These are phyloP conservation scores for Xylaria sp. DNA, from an alignment of 495 filamentous ascomycete species.

Conservation along the genomic window DNA sequence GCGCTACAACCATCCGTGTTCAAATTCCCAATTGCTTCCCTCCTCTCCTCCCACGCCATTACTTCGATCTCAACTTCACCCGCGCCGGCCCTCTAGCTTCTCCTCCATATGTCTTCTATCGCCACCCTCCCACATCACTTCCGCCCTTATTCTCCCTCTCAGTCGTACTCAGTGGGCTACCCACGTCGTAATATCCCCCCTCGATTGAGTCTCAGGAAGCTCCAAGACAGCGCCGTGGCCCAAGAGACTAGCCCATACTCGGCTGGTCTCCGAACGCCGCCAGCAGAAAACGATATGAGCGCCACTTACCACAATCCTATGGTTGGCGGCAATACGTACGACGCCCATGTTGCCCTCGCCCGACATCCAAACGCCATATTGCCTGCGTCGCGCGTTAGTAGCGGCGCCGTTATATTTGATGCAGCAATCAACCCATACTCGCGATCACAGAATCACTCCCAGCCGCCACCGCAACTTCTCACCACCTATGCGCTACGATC, in stretches of 20 bases:
- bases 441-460: conserved; percentile 32
- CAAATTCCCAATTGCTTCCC: conserved; percentile 14
- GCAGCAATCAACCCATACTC: conserved; percentile 34
- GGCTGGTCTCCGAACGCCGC: conserved; percentile 58
- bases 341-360: conserved; percentile 45
- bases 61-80: conserved; percentile 5
- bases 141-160: conserved; percentile 37
- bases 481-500: conserved; percentile 23
- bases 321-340: conserved; percentile 48
- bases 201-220: conserved; percentile 25
- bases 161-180: conserved; percentile 27
- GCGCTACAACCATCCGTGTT: conserved; percentile 2
- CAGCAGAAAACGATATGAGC: conserved; percentile 55
- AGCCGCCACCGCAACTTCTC: conserved; percentile 27
- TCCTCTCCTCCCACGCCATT: neutral
- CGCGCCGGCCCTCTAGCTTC: neutral
- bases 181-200: conserved; percentile 24
- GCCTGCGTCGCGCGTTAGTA: conserved; percentile 5
- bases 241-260: conserved; percentile 29
- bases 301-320: conserved; percentile 55
- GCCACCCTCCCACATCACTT: conserved; percentile 31
- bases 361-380: conserved; percentile 37
- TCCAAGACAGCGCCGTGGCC: conserved; percentile 21
- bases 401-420: conserved; percentile 42
- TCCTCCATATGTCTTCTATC: conserved; percentile 43